phyloP scores from a whole-genome alignment of 345 rosid genomes.

The Erodium maritimum region DNA sequence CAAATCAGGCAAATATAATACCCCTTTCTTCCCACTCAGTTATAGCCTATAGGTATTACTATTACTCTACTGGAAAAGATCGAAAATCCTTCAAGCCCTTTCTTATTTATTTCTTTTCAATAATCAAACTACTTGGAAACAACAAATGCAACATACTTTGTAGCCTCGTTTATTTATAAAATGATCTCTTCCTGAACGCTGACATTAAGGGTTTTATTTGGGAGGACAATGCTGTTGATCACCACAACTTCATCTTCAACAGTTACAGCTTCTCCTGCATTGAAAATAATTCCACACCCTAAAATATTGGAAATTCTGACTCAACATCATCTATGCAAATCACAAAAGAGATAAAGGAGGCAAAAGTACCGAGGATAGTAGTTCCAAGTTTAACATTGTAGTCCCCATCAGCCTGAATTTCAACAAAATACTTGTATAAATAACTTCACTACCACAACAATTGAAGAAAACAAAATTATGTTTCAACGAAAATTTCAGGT shows the following conservation, averaged over 20 bases:
- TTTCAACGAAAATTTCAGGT: background rate
- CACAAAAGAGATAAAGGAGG: background rate
- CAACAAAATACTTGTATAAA: background rate
- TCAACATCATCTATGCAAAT: background rate
- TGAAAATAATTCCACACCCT: background rate
- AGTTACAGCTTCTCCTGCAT: slow-evolving; percentile 69
- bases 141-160: background rate
- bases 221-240: slow-evolving; percentile 70
- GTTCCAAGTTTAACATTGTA: slow-evolving; percentile 61
- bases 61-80: too few relatives aligned
- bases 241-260: slow-evolving; percentile 76
- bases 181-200: slow-evolving; percentile 73
- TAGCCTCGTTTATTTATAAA: slow-evolving; percentile 16
- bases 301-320: background rate
- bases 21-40: too few relatives aligned
- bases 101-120: too few relatives aligned
- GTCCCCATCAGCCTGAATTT: slow-evolving; percentile 56
- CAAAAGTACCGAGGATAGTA: slow-evolving; percentile 54
- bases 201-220: slow-evolving; percentile 44
- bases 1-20: too few relatives aligned
- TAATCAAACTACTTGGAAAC: background rate
- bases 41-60: too few relatives aligned
- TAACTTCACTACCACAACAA: too few relatives aligned
- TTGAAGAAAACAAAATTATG: background rate
- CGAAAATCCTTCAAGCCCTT: too few relatives aligned